Evolutionary conservation across 2,329 filamentous ascomycete genomes (phyloP).

Genomic region (Talaromyces funiculosus): DNA sequence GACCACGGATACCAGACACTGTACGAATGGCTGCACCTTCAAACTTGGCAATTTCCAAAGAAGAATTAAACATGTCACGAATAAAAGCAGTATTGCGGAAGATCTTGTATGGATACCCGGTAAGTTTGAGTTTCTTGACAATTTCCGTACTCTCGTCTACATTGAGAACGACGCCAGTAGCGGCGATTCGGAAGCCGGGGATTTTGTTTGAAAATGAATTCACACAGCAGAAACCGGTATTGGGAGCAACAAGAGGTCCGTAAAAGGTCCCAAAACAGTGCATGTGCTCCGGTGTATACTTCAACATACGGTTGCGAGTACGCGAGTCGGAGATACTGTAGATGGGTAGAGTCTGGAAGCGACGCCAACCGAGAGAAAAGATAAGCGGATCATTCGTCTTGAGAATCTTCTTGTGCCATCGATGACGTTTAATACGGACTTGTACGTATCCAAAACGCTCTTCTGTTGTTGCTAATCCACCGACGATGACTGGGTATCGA

Average conservation of each 20-base stretch:
- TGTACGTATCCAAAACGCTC: conserved; percentile 95
- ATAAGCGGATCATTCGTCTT: conserved; percentile 98
- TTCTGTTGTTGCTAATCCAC: conserved; percentile 87
- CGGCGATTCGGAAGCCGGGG: conserved; percentile 87
- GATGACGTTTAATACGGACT: conserved; percentile 90
- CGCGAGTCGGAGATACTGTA: conserved; percentile 94
- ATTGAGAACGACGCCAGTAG: conserved; percentile 85
- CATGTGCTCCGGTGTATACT: conserved; percentile 99
- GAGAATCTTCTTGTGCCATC: conserved; percentile 98
- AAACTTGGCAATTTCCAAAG: conserved; percentile 95
- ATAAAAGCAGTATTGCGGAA: conserved; percentile 99
- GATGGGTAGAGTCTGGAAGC: conserved; percentile 86
- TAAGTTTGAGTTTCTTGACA: conserved; percentile 98
- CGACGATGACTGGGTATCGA: conserved; percentile 76
- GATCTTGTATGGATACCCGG: conserved; percentile 89
- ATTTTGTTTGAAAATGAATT: conserved; percentile 80
- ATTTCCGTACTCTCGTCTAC: conserved; percentile 96
- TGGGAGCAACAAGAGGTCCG: conserved; percentile 88
- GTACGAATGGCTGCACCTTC: conserved; percentile 94
- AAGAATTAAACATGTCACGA: conserved; percentile 93
- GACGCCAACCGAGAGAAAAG: conserved; percentile 91
- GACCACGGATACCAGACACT: conserved; percentile 88
- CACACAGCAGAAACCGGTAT: conserved; percentile 91
- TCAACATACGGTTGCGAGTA: conserved; percentile 93
- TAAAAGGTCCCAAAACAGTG: conserved; percentile 97